Evolutionary conservation across 2,329 filamentous ascomycete genomes (phyloP).

Genomic region (Trichoderma semiorbis): DNA sequence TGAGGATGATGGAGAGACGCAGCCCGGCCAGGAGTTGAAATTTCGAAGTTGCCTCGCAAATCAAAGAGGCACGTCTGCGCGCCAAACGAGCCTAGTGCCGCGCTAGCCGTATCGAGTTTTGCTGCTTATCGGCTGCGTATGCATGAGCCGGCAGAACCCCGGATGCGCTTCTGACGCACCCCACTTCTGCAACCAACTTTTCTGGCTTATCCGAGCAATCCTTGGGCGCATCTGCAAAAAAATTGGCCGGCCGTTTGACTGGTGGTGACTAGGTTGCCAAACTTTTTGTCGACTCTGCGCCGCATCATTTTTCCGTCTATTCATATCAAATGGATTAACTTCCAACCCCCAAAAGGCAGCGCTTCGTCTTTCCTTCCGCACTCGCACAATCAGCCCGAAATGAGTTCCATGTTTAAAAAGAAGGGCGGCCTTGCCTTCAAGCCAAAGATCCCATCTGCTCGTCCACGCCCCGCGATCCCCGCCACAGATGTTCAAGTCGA

Average conservation of each 20-base stretch:
- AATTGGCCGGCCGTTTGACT: background rate
- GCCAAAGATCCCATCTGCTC: constrained; percentile 60
- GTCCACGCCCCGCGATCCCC: constrained; percentile 47
- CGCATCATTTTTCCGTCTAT: background rate
- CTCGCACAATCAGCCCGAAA: constrained; percentile 34
- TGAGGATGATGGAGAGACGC: constrained; percentile 34
- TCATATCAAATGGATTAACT: background rate
- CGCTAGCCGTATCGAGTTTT: constrained; percentile 31
- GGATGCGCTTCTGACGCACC: constrained; percentile 19
- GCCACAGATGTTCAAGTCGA: constrained; percentile 25
- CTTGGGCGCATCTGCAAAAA: constrained; percentile 10
- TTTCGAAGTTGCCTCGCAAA: constrained; percentile 45
- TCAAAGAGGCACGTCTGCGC: constrained; percentile 35
- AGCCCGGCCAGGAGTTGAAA: constrained; percentile 41
- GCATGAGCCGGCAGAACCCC: constrained; percentile 34
- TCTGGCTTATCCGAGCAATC: constrained; percentile 11
- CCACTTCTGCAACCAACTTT: constrained; percentile 15
- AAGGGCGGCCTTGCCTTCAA: constrained; percentile 61
- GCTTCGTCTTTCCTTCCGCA: background rate
- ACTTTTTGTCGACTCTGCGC: background rate
- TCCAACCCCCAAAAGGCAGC: background rate
- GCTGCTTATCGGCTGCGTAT: constrained; percentile 33
- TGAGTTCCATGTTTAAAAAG: constrained; percentile 69
- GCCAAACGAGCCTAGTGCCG: constrained; percentile 36
- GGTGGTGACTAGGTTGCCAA: background rate